Base-by-base conservation (phyloP, 805 yeast genomes). In the Saccharomycopsis vini region DNA sequence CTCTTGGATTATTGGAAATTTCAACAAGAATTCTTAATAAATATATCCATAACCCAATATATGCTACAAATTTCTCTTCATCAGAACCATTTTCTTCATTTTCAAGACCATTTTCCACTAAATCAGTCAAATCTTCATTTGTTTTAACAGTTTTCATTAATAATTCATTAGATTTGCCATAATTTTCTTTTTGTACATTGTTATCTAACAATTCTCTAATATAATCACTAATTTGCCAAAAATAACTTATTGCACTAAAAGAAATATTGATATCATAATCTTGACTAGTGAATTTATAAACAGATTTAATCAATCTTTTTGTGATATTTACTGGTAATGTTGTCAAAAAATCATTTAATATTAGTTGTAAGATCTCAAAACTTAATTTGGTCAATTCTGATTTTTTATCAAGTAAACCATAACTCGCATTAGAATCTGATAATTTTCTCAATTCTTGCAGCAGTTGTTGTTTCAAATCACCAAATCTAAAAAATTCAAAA, bases 201-300 rank as follows among this genome's bases (percentile, higher is more conserved):
- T 24, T 22, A 15, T 38, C 30, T 19, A 40, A 28, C 26, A 47
- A 50, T 4, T 49, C 62, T 42, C 77, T 69, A 34, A 80, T 61
- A 46, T 79, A 77, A 54, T 92, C 97, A 53, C 96, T 84, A 3
- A 92, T 76, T 13, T 83, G 60, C 97, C 97, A 90, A 56, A 88
- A 89, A 52, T 88, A 83, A 52, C 95, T 85, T 6, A 88, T 83
- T 0, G 96, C 80, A 39, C 95, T 85, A 57, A 90, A 88, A 0
- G 97, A 85, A 18, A 87, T 84, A 58, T 90, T 90, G 51, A 90
- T 60, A 52, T 90, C 95, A 50, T 66, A 68, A 1, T 60, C 63
- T 55, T 92, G 97, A 2, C 70, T 62, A 28, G 86, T 79, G 60
- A 86, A 90, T 49, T 77, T 73, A 53, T 71, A 73, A 30, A 90